Percentiles rank a stretch among this genome's conserved stretches.
phyloP scores from a whole-genome alignment of 2,329 filamentous ascomycete genomes.

The Colletotrichum gigasporum region DNA sequence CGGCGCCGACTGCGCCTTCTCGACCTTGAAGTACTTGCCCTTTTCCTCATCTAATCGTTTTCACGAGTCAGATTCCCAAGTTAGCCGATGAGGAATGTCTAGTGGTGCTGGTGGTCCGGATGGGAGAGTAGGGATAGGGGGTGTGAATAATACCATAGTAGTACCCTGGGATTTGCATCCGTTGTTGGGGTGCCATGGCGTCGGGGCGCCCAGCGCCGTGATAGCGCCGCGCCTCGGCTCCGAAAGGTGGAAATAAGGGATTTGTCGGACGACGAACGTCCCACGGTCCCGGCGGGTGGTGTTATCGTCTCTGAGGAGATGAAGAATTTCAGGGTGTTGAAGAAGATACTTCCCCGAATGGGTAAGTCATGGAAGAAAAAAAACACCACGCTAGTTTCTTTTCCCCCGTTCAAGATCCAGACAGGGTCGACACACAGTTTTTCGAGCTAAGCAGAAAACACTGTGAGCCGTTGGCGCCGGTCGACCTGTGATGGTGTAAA shows the following conservation, averaged over 20 bases:
- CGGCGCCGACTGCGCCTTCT: conserved; percentile 64
- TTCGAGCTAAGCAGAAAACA: background rate
- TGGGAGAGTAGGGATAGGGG: background rate
- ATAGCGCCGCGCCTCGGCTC: background rate
- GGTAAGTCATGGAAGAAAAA: background rate
- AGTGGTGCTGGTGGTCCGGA: background rate
- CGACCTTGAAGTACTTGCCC: conserved; percentile 75
- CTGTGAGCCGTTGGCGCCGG: background rate
- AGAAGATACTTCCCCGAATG: background rate
- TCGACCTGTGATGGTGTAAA: background rate
- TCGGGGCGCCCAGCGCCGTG: background rate
- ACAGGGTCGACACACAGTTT: conserved; percentile 14
- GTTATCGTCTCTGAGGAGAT: background rate
- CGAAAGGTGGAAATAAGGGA: background rate
- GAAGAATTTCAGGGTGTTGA: background rate
- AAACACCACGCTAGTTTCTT: background rate
- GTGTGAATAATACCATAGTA: conserved; percentile 56
- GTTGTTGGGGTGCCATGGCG: conserved; percentile 27
- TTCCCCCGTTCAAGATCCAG: background rate
- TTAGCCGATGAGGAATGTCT: background rate
- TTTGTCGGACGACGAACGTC: background rate
- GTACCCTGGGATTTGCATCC: conserved; percentile 58
- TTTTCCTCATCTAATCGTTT: conserved; percentile 62
- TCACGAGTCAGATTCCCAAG: background rate
- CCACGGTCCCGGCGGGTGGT: too few species aligned